Conservation (phyloP, 1,284 basidiomycete genomes). For the Omphalotus olearius region DNA sequence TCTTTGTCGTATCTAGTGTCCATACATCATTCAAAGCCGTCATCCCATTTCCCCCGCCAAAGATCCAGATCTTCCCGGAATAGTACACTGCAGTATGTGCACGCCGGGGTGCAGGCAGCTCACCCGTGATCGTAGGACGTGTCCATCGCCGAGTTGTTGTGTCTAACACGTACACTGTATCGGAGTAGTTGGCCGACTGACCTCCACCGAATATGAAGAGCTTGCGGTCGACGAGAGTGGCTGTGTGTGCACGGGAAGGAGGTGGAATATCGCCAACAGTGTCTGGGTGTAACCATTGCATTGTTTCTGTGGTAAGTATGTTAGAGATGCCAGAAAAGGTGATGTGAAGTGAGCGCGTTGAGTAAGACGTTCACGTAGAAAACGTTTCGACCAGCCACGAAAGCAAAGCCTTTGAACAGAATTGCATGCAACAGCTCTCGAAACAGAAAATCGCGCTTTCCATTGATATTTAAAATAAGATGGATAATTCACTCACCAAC, state of each 20-base stretch:
- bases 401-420: no score
- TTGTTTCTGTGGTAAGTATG: conserved; percentile 59
- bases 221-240: conserved; percentile 79
- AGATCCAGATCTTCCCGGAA: conserved; percentile 75
- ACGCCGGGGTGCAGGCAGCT: conserved; percentile 66
- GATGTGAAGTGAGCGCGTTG: not conserved
- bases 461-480: not conserved
- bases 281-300: conserved; percentile 83
- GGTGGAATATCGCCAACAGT: conserved; percentile 74
- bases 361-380: not conserved
- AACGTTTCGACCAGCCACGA: no score
- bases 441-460: no score
- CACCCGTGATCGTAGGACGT: conserved; percentile 39
- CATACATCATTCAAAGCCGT: conserved; percentile 88
- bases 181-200: conserved; percentile 72
- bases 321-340: not conserved
- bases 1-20: conserved; percentile 70
- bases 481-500: conserved; percentile 48
- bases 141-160: conserved; percentile 70
- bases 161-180: conserved; percentile 80
- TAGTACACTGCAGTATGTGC: conserved; percentile 86
- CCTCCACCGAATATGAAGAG: conserved; percentile 87
- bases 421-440: no score
- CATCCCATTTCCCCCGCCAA: conserved; percentile 90
- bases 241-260: conserved; percentile 84